phyloP scores from a whole-genome alignment of 441 rosid genomes.

The Euphorbia celastroides region DNA sequence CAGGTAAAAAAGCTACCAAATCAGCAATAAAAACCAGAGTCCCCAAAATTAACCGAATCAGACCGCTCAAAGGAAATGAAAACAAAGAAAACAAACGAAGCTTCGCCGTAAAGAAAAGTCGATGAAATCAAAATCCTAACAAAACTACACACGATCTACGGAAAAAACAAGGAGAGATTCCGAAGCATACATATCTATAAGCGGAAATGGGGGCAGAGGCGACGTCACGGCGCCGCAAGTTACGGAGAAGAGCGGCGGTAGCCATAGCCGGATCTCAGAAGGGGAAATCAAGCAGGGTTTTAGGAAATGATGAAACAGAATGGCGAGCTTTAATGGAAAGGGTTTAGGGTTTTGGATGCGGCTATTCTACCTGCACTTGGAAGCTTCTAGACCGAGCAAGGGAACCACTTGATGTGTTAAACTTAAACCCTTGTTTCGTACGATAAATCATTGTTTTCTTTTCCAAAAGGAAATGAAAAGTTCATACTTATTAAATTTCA shows the following conservation, averaged over 20 bases:
- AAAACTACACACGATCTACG: background rate
- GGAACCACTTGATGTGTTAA: too few species aligned
- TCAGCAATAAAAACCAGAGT: background rate
- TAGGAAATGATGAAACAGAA: background rate
- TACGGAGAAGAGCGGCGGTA: conserved; percentile 59
- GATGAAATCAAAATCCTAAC: background rate
- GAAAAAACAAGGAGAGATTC: background rate
- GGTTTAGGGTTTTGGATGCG: conserved; percentile 11
- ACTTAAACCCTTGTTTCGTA: too few species aligned
- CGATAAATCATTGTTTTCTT: too few species aligned
- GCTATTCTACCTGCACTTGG: background rate
- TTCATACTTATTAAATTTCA: too few species aligned
- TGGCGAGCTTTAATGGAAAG: background rate
- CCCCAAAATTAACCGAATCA: background rate
- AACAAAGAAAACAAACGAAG: background rate
- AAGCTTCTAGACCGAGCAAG: conserved; percentile 3
- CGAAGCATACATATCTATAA: conserved; percentile 49
- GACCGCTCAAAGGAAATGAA: background rate
- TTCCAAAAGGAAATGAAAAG: too few species aligned
- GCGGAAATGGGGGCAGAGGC: conserved; percentile 55
- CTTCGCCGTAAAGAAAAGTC: background rate
- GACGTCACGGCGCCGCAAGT: conserved; percentile 66
- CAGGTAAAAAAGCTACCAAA: background rate
- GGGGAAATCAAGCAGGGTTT: background rate
- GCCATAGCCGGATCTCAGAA: conserved; percentile 40